Conservation (phyloP, 2,329 filamentous ascomycete genomes). For the Penicillium sp. region DNA sequence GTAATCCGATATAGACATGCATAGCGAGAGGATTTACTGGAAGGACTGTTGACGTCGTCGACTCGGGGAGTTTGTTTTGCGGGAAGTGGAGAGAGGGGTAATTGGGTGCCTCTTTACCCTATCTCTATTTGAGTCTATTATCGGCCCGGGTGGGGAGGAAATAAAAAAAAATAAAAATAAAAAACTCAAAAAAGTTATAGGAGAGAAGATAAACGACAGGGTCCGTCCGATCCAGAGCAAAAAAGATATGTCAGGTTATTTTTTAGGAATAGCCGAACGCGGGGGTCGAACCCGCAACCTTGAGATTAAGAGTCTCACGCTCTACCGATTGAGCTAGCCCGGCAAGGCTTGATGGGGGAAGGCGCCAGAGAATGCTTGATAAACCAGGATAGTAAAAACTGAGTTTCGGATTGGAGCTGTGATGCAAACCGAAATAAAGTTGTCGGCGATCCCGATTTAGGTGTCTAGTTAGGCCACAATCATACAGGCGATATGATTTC, state of each 20-base stretch:
- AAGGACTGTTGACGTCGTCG: neutral
- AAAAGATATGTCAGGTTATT: constrained; percentile 5
- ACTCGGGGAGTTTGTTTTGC: constrained; percentile 3
- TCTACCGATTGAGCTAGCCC: constrained; percentile 51
- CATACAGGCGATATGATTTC: too few relatives aligned
- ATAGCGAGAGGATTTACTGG: constrained; percentile 5
- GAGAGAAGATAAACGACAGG: too few relatives aligned
- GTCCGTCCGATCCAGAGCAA: neutral
- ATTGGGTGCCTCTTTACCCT: neutral
- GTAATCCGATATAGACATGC: constrained; percentile 3
- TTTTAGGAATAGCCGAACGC: constrained; percentile 35
- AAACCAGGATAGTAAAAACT: neutral
- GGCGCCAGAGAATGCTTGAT: rapidly evolving
- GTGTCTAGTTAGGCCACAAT: too few relatives aligned
- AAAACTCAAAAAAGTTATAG: neutral
- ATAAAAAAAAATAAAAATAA: neutral
- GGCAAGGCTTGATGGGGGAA: constrained; percentile 24
- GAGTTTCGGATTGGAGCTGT: too few relatives aligned
- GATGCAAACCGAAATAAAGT: neutral
- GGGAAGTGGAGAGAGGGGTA: constrained; percentile 1
- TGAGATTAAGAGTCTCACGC: constrained; percentile 50
- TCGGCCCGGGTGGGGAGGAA: too few relatives aligned
- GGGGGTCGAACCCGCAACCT: constrained; percentile 42
- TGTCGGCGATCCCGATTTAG: too few relatives aligned
- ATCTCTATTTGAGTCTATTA: neutral